These are phyloP conservation scores for Chytriomyces sp. DNA, from an alignment of 192 early-diverging fungal species.

Conservation along the genomic window DNA sequence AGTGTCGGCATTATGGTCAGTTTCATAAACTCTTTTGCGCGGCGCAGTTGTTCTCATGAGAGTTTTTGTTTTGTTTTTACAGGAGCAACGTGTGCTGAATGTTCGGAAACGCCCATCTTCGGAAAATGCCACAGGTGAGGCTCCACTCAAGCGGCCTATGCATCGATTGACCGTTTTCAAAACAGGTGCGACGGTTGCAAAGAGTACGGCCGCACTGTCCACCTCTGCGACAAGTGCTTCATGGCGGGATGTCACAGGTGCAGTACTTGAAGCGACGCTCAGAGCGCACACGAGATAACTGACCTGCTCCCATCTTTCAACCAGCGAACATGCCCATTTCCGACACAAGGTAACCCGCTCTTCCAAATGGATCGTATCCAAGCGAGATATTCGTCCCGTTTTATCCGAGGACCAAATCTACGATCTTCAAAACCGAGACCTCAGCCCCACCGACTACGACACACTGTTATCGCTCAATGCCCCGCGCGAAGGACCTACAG, in stretches of 20 bases:
- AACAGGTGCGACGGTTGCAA: slow-evolving; percentile 40
- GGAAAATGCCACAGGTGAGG: slow-evolving; percentile 47
- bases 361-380: slow-evolving; percentile 18
- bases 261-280: slow-evolving; percentile 24
- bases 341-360: slow-evolving; percentile 6
- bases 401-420: slow-evolving; percentile 19
- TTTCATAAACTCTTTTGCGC: background rate
- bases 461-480: too few species aligned
- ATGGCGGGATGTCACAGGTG: slow-evolving; percentile 35
- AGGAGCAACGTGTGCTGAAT: slow-evolving; percentile 38
- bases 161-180: slow-evolving; percentile 31
- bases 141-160: background rate
- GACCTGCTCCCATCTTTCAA: slow-evolving; percentile 13
- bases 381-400: slow-evolving; percentile 40
- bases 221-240: slow-evolving; percentile 52
- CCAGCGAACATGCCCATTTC: slow-evolving; percentile 13
- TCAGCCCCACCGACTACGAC: slow-evolving; percentile 1
- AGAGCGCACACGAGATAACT: background rate
- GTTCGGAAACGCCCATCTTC: slow-evolving; percentile 35
- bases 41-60: too few species aligned
- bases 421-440: slow-evolving; percentile 24
- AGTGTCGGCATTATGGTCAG: slow-evolving; percentile 29
- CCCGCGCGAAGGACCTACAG: too few species aligned
- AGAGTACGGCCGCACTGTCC: slow-evolving; percentile 25
- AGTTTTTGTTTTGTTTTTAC: too few species aligned